phyloP scores from a whole-genome alignment of 139 green algal species.

The Chlamydomonas sphaeroides region DNA sequence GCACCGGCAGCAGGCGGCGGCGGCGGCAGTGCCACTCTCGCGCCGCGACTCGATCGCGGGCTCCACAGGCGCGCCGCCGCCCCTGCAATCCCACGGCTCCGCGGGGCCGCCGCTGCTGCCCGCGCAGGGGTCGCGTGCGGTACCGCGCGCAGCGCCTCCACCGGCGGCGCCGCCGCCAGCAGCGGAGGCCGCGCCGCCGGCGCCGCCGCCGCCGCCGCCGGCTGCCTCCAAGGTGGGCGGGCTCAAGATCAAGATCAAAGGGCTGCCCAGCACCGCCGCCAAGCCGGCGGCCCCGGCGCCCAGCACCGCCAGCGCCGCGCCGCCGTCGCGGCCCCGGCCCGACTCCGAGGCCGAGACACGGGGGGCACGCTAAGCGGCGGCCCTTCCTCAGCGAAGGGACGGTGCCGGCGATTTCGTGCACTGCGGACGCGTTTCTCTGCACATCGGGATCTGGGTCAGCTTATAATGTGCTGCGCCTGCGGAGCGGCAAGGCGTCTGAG shows the following conservation, averaged over 20 bases:
- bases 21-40: not conserved
- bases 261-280: not conserved
- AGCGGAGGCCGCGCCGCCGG: not conserved
- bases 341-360: not conserved
- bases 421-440: too few species aligned
- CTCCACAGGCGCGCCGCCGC: constrained; percentile 3
- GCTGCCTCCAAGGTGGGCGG: not conserved
- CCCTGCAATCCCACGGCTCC: not conserved
- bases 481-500: too few species aligned
- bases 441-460: too few species aligned
- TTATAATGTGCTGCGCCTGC: too few species aligned
- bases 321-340: not conserved
- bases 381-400: too few species aligned
- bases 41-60: constrained; percentile 4
- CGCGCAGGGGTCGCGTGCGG: not conserved
- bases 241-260: constrained; percentile 4
- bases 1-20: not conserved
- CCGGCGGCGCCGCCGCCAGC: not conserved
- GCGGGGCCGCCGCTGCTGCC: not conserved
- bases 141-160: not conserved
- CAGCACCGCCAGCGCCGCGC: constrained; percentile 16
- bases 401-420: too few species aligned
- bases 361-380: too few species aligned
- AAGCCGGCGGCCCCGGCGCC: not conserved
- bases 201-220: not conserved